Percentiles rank a stretch among this genome's conserved stretches.
Evolutionary conservation across 352 stramenopile species (phyloP).

Genomic region (Thraustochytrium sp.): DNA sequence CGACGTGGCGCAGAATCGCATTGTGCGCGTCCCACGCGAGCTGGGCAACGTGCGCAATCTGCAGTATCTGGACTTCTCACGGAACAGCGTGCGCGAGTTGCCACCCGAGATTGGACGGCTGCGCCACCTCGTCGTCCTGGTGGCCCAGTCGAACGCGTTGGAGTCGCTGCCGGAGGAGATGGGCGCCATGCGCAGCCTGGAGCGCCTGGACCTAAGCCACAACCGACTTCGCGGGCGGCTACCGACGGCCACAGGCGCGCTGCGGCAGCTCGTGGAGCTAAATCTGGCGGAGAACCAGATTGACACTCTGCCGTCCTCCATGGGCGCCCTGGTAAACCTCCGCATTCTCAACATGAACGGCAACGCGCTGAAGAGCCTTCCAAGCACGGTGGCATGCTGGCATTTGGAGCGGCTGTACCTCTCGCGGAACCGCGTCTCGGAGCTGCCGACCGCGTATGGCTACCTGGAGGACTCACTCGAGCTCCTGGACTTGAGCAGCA

Average conservation of each 20-base stretch:
- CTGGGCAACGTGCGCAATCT: neutral
- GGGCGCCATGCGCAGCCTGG: neutral
- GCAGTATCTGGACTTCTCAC: neutral
- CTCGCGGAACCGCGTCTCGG: neutral
- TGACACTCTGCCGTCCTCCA: neutral
- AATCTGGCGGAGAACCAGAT: neutral
- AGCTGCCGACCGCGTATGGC: neutral
- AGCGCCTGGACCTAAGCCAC: neutral
- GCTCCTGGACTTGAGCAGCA: conserved; percentile 21
- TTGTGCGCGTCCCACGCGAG: neutral
- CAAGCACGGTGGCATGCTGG: neutral
- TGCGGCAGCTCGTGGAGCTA: neutral
- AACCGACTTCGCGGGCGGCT: neutral
- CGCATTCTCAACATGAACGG: neutral
- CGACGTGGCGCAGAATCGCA: conserved; percentile 1
- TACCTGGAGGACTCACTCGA: neutral
- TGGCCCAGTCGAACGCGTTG: neutral
- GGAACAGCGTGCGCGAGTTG: neutral
- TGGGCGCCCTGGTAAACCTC: neutral
- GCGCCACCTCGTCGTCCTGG: neutral
- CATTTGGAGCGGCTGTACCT: neutral
- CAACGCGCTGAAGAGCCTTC: neutral
- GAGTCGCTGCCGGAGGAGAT: neutral
- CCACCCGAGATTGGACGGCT: neutral
- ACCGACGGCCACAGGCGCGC: neutral